Evolutionary conservation across 1,284 basidiomycete species (phyloP), one percentile per base, ranked within the genome.

Genomic region (Neotropicomus parvogracilis): DNA sequence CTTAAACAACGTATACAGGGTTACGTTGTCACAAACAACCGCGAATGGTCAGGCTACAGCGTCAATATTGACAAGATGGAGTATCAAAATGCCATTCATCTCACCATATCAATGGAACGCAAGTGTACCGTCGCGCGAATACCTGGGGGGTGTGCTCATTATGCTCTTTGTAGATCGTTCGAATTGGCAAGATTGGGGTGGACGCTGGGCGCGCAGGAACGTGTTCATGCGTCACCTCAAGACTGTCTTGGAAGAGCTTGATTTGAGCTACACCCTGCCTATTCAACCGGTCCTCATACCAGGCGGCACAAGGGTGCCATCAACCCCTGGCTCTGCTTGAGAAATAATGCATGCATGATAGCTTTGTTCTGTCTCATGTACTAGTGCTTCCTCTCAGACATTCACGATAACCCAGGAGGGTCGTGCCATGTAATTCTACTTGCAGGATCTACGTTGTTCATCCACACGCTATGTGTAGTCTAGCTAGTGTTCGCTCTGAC

Each of bases 111-210:
- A 14, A 79, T 91, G 64, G 88, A 92, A 67, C 89, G 88, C 79
- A 71, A 72, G 81, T 74, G 26, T 36, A 29, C 24, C 17, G 6
- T 32, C 31, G 9, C 36, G 10, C 36, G 17, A 13, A 48, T 46
- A 43, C 19, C 45, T n/a, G 4, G 1, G 6, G 6, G 6, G n/a
- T 16, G 26, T 29, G 21, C 50, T 69, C n/a, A 64, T 48, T 12
- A 39, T 28, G 20, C 14, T 21, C 19, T 13, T 37, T 54, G 36
- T 51, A 85, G 83, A 88, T 65, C 81, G 83, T 48, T 75, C 83
- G 33, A 90, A 90, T 63, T 91, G 88, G 88, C 89, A 91, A 64
- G 87, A 91, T 57, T 91, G 89, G 88, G 87, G 85, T 44, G 86
- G 79, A 12, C 75, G 88, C 48, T 91, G 83, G 85, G 71, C 69